Conservation (phyloP, 2,329 filamentous ascomycete species). For the Alternaria postmessia region DNA sequence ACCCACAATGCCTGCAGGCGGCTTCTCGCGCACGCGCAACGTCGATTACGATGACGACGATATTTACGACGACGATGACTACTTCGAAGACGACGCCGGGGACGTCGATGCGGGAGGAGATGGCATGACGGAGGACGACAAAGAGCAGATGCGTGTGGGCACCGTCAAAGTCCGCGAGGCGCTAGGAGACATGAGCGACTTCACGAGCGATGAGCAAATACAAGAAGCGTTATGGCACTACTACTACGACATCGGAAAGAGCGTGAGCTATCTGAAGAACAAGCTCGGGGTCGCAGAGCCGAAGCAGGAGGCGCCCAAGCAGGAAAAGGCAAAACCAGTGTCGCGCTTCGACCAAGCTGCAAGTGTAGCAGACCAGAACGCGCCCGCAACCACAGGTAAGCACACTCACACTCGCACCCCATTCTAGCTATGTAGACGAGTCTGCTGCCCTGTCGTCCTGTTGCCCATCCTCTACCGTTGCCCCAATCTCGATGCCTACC, state of each 20-base stretch:
- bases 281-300: constrained; percentile 42
- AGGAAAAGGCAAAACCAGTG: constrained; percentile 46
- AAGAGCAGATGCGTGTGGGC: constrained; percentile 68
- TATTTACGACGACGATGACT: constrained; percentile 60
- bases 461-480: constrained; percentile 41
- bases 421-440: constrained; percentile 23
- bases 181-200: constrained; percentile 67
- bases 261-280: constrained; percentile 80
- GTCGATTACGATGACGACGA: constrained; percentile 61
- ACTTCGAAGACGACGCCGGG: constrained; percentile 47
- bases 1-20: constrained; percentile 39
- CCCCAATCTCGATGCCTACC: constrained; percentile 35
- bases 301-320: constrained; percentile 44
- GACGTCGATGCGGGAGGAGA: constrained; percentile 32
- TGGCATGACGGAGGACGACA: constrained; percentile 40
- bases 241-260: constrained; percentile 90
- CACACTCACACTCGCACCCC: constrained; percentile 33
- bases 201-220: constrained; percentile 73
- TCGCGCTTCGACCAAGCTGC: constrained; percentile 57
- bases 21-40: constrained; percentile 56
- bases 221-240: constrained; percentile 95
- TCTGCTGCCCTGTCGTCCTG: constrained; percentile 19
- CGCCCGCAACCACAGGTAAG: constrained; percentile 58
- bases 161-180: constrained; percentile 71
- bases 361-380: constrained; percentile 47